Conservation (phyloP, 495 filamentous ascomycete species). For the Trichoderma virens region DNA sequence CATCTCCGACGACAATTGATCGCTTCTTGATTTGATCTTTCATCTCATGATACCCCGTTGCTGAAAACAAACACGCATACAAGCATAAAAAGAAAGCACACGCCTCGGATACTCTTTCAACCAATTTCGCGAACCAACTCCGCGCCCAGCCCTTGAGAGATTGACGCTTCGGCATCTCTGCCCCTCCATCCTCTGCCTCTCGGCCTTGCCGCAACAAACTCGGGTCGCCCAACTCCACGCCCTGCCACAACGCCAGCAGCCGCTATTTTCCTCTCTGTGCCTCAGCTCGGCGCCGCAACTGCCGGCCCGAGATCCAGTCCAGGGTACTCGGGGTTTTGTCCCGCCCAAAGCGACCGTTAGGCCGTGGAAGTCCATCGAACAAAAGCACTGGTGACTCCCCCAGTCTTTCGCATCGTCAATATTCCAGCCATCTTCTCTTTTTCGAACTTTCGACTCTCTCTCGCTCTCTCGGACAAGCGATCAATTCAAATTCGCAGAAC, state of each 20-base stretch:
- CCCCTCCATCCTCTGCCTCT: neutral
- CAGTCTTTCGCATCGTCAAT: neutral
- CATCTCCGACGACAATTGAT: too few species aligned
- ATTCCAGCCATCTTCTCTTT: too few species aligned
- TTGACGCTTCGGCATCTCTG: neutral
- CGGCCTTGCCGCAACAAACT: neutral
- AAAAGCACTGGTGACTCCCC: neutral
- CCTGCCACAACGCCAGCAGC: too few species aligned
- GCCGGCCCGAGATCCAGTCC: neutral
- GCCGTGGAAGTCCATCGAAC: neutral
- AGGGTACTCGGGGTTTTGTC: neutral
- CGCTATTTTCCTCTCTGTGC: neutral
- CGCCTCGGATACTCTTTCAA: neutral
- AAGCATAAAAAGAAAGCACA: neutral
- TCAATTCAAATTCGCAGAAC: too few species aligned
- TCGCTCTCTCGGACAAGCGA: too few species aligned
- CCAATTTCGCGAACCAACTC: neutral
- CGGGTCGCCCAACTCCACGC: neutral
- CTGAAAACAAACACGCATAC: neutral
- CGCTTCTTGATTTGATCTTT: neutral
- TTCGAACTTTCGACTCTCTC: too few species aligned
- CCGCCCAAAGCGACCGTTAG: neutral
- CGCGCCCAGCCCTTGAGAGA: neutral
- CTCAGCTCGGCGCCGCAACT: neutral
- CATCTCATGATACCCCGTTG: neutral